Percentiles rank a stretch among this genome's conserved stretches.
phyloP scores from a whole-genome alignment of 2,329 filamentous ascomycete genomes.

The Leptodontidium sp. region DNA sequence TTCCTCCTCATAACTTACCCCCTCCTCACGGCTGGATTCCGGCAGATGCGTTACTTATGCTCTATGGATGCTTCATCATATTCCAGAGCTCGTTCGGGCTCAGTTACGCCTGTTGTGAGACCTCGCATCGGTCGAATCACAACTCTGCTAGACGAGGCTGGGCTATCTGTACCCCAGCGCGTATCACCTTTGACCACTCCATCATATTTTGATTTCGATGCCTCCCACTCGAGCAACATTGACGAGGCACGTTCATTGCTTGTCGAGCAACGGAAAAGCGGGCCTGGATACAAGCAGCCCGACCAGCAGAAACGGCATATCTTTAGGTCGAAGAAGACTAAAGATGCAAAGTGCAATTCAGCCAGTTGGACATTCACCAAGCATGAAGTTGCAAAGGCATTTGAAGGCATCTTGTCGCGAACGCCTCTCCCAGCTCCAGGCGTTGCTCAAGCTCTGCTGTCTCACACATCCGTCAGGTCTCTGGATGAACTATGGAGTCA shows the following conservation, averaged over 20 bases:
- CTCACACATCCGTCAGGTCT: conserved; percentile 15
- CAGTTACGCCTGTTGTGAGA: neutral
- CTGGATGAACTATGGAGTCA: conserved; percentile 24
- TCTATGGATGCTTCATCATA: neutral
- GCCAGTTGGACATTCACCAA: conserved; percentile 24
- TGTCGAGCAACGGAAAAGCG: conserved; percentile 17
- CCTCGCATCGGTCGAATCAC: neutral
- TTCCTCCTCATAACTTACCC: neutral
- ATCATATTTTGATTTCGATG: neutral
- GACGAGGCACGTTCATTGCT: conserved; percentile 10
- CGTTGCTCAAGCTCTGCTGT: conserved; percentile 20
- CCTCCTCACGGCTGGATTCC: no score
- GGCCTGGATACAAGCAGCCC: conserved; percentile 11
- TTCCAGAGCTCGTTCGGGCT: neutral
- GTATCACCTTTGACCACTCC: conserved; percentile 5
- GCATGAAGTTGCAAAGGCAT: conserved; percentile 23
- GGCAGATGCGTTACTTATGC: neutral
- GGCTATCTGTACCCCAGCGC: conserved; percentile 5
- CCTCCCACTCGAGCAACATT: conserved; percentile 6
- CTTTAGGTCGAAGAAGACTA: conserved; percentile 22
- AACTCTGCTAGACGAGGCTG: conserved; percentile 7
- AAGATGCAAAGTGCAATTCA: conserved; percentile 20
- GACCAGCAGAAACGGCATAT: conserved; percentile 19
- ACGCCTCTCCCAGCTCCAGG: conserved; percentile 14
- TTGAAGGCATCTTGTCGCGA: conserved; percentile 21